Evolutionary conservation across 176 grass and related monocot species (phyloP).

Genomic region (Oryza australiensis): DNA sequence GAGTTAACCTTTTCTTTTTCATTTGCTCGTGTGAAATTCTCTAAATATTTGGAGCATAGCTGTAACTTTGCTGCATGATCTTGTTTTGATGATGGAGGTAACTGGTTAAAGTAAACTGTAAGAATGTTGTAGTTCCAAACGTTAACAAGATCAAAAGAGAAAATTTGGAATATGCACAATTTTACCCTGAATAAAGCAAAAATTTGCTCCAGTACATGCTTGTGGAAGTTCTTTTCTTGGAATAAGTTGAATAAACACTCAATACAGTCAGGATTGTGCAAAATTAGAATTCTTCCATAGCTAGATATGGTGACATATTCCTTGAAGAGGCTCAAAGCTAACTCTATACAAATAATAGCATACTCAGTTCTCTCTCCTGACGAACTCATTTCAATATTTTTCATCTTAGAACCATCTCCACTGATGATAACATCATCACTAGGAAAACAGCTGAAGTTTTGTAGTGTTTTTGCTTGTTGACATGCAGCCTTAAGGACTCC

Average conservation of each 20-base stretch:
- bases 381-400: constrained; percentile 17
- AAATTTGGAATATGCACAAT: constrained; percentile 26
- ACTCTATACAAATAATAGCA: constrained; percentile 60
- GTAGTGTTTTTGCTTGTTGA: constrained; percentile 54
- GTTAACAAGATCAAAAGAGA: constrained; percentile 16
- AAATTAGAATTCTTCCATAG: constrained; percentile 56
- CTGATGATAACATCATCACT: constrained; percentile 22
- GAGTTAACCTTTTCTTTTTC: constrained; percentile 55
- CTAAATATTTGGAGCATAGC: constrained; percentile 80
- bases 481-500: constrained; percentile 65
- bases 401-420: constrained; percentile 28
- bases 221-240: constrained; percentile 62
- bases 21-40: constrained; percentile 65
- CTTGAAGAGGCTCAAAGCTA: constrained; percentile 61
- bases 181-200: constrained; percentile 71
- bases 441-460: constrained; percentile 42
- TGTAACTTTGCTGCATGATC: constrained; percentile 73
- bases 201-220: constrained; percentile 67
- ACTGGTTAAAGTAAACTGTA: constrained; percentile 40
- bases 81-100: constrained; percentile 52
- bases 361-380: constrained; percentile 18
- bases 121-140: constrained; percentile 32
- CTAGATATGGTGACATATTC: constrained; percentile 62
- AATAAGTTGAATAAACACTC: constrained; percentile 77
- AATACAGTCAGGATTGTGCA: constrained; percentile 67